Base-by-base conservation (phyloP, 305 asterid genomes). In the Solanum aculeatissimum region DNA sequence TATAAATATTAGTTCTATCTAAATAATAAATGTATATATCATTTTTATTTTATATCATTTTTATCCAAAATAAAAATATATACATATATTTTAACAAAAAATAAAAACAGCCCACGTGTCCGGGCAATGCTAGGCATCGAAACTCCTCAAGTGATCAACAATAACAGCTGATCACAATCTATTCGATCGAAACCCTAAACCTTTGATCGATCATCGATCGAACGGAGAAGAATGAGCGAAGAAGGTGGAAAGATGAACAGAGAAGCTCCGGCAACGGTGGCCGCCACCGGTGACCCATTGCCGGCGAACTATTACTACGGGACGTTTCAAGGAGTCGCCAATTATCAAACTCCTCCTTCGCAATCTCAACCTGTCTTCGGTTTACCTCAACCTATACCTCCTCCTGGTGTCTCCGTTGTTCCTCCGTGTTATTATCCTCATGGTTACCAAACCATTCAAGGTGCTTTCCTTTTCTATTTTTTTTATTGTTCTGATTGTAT, bases 321-420 rank as follows among this genome's bases (percentile, higher is more conserved):
- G 5, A 93, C 98, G 42, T 95, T 95, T 81, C 97, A 93, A 91
- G 98, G 98, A 47, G 98, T 95, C 71, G 93, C 94, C 3, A 93
- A 91, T 85, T 92, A 93, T 87, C 94, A 87, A 40, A 86, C 88
- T 25, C 84, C 84, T n/a, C 77, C 84, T 81, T 87, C 91, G 9
- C 88, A 90, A 60, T 38, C 91, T 79, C 90, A 90, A 55, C 86
- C 93, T 80, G 95, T 92, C 79, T 77, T 93, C 13, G 98, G 98
- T 85, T 83, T 94, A 84, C 98, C 98, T 83, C 98, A 94, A 84
- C 98, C 95, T 45, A 90, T 84, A 70, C 92, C 93, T 54, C 95
- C 93, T 29, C 87, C 93, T 27, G 91, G 87, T 40, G 65, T 84
- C 83, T 53, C 89, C 60, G 89, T 85, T 70, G 63, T 90, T 82